Evolutionary conservation across 331 rosid species (phyloP).

Genomic region (Spiraea crenata): DNA sequence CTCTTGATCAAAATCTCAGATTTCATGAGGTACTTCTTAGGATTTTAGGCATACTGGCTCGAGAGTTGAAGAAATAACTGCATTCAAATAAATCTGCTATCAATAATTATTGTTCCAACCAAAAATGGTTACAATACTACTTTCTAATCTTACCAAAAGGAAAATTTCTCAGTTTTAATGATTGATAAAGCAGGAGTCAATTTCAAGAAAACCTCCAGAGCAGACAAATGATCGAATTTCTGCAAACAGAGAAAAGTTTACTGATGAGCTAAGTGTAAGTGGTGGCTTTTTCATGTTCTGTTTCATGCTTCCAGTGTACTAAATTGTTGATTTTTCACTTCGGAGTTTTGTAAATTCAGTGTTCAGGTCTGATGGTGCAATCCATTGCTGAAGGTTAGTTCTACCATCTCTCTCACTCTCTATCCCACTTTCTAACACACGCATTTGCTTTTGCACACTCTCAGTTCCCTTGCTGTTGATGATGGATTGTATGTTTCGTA

Average conservation of each 20-base stretch:
- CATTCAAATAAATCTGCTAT: slow-evolving; percentile 14
- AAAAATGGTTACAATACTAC: neutral
- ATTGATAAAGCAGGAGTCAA: slow-evolving; percentile 35
- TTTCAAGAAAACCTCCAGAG: slow-evolving; percentile 28
- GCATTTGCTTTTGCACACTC: too few relatives aligned
- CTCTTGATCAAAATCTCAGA: slow-evolving; percentile 29
- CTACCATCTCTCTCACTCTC: neutral
- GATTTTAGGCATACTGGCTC: slow-evolving; percentile 24
- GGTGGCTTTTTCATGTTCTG: slow-evolving; percentile 17
- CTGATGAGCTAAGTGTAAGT: slow-evolving; percentile 55
- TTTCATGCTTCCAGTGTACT: slow-evolving; percentile 4
- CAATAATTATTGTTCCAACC: slow-evolving; percentile 1
- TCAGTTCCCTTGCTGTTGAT: neutral
- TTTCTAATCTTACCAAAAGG: neutral
- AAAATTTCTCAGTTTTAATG: slow-evolving; percentile 21
- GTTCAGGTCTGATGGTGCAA: slow-evolving; percentile 49
- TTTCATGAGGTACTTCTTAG: slow-evolving; percentile 40
- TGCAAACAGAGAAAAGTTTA: slow-evolving; percentile 24
- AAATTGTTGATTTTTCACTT: neutral
- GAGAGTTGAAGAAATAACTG: slow-evolving; percentile 27
- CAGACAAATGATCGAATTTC: slow-evolving; percentile 24
- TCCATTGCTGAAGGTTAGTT: slow-evolving; percentile 50
- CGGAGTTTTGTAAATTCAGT: slow-evolving; percentile 29
- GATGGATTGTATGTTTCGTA: neutral
- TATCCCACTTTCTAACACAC: neutral